phyloP scores from a whole-genome alignment of 805 yeast genomes.

The Candida maesae region DNA sequence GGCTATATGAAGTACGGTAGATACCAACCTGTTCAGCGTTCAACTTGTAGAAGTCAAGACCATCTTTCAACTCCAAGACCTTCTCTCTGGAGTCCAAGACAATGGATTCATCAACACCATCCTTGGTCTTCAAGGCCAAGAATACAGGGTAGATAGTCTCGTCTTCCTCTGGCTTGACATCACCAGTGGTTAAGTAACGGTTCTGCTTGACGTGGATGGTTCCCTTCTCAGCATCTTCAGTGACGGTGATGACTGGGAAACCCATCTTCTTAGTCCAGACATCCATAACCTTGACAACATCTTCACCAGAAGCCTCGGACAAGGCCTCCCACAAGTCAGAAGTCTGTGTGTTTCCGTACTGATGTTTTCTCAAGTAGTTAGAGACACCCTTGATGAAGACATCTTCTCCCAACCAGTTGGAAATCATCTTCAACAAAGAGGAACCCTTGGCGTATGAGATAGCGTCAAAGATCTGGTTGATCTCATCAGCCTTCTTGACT shows the following conservation, averaged over 20 bases:
- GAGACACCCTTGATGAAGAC: conserved; percentile 77
- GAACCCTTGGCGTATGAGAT: conserved; percentile 83
- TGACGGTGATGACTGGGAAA: conserved; percentile 67
- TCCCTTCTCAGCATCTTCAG: conserved; percentile 43
- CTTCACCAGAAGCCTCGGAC: conserved; percentile 65
- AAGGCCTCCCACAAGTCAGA: conserved; percentile 75
- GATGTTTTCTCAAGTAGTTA: conserved; percentile 67
- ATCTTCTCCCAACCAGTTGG: conserved; percentile 76
- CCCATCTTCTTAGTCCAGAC: conserved; percentile 81
- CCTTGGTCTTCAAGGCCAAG: conserved; percentile 54
- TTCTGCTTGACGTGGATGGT: conserved; percentile 60
- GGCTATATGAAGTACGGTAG: conserved; percentile 67
- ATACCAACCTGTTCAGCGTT: conserved; percentile 75
- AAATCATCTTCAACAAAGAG: conserved; percentile 72
- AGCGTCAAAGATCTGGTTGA: conserved; percentile 81
- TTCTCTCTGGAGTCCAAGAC: conserved; percentile 50
- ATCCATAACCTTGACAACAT: conserved; percentile 70
- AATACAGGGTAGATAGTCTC: conserved; percentile 65
- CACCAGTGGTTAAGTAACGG: conserved; percentile 74
- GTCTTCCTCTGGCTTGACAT: conserved; percentile 73
- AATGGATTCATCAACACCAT: conserved; percentile 57
- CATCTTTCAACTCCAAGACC: conserved; percentile 42
- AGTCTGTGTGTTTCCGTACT: conserved; percentile 74
- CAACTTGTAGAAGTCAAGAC: conserved; percentile 54
- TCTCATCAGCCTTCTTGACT: conserved; percentile 71